Conservation (phyloP, 208 protist species). For the Crithidia expoeki region DNA sequence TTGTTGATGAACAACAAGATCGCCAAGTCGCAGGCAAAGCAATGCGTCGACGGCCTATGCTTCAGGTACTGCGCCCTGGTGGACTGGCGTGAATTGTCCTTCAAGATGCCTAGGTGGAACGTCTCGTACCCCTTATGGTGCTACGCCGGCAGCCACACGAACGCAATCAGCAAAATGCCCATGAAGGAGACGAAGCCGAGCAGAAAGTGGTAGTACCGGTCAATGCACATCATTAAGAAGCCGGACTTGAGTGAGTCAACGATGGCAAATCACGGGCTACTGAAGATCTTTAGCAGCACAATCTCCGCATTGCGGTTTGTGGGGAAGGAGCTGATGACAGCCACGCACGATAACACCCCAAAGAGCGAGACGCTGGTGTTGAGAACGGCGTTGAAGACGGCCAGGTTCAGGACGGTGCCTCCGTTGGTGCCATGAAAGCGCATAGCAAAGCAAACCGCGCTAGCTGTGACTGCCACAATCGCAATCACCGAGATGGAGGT, state of each 20-base stretch:
- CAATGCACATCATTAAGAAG: constrained; percentile 39
- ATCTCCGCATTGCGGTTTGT: constrained; percentile 42
- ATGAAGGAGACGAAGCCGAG: constrained; percentile 42
- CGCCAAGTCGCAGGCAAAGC: constrained; percentile 55
- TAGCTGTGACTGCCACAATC: constrained; percentile 34
- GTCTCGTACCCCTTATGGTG: constrained; percentile 51
- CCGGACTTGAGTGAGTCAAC: constrained; percentile 40
- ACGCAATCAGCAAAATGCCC: constrained; percentile 34
- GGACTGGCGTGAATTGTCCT: constrained; percentile 36
- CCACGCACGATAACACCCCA: constrained; percentile 45
- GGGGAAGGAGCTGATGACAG: constrained; percentile 58
- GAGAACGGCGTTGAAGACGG: constrained; percentile 42
- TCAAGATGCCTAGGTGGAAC: constrained; percentile 34
- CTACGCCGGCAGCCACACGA: constrained; percentile 58
- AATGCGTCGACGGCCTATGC: constrained; percentile 53
- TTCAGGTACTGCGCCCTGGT: constrained; percentile 50
- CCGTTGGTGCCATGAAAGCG: constrained; percentile 43
- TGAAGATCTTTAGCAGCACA: constrained; percentile 63
- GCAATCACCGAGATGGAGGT: constrained; percentile 36
- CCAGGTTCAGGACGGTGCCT: constrained; percentile 35
- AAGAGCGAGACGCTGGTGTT: constrained; percentile 34
- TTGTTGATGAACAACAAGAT: constrained; percentile 54
- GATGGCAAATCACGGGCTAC: constrained; percentile 55
- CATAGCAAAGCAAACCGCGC: constrained; percentile 41
- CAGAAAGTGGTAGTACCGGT: constrained; percentile 35